Base-by-base conservation (phyloP, 768 basidiomycete species). In the Boletus tomentosulus region DNA sequence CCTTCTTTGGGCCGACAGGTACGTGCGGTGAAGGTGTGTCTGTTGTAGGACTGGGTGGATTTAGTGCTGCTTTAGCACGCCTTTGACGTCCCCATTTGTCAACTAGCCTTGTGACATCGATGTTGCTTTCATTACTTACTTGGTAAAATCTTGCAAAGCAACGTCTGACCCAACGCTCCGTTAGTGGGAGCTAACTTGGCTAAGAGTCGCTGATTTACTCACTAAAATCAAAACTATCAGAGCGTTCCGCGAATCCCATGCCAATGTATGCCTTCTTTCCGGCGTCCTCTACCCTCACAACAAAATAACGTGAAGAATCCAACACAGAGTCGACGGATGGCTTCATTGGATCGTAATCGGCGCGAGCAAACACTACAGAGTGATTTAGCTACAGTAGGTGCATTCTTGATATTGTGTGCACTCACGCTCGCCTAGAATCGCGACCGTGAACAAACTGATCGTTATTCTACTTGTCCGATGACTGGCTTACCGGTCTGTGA, bases 301-400 rank as follows among this genome's bases (percentile, higher is more conserved):
- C 94, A 66, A 98, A 98, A 68, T 98, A 98, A 46, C 94, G 84
- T 11, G 93, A 95, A 1, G 92, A 95, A 68, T 98, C 94, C 27
- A 97, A 77, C 15, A 95, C 93, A n/a, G 91, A 88, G 60, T 98
- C 94, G n/a, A 98, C 90, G 28, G 82, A 85, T 5, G 92, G 90
- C 54, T 83, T 84, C 42, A 80, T 72, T 15, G 85, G 77, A 63
- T 90, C 86, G 65, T 97, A 98, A 42, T 82, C 82, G 15, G 92
- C 84, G 59, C 82, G 85, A 41, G 95, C 95, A 74, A 98, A 98
- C 51, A 90, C 91, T 89, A 69, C 35, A 56, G 48, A 42, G 51
- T 13, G 27, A n/a, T 38, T 50, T 57, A 55, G 45, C 43, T 19
- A 31, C 16, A 33, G 10, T 33, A 33, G 11, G 51, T 46, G n/a